These are phyloP conservation scores for Linderina pennispora DNA, from an alignment of 192 early-diverging fungal genomes.

Conservation along the genomic window DNA sequence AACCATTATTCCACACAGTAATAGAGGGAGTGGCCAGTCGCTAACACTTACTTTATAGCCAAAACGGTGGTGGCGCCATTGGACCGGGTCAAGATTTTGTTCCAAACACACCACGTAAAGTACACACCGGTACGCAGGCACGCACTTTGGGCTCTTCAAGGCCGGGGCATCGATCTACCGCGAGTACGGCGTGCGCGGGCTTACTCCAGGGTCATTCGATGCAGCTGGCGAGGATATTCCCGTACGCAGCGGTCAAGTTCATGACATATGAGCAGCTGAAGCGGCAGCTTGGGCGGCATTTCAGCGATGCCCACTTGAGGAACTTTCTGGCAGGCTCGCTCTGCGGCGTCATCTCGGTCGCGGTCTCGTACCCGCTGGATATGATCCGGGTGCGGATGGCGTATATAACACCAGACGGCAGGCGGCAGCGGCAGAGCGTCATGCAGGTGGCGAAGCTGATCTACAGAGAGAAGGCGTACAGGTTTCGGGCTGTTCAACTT, in stretches of 20 bases:
- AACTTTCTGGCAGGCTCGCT: constrained; percentile 80
- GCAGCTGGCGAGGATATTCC: constrained; percentile 90
- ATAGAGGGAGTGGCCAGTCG: neutral
- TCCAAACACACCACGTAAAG: constrained; percentile 69
- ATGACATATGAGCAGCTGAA: constrained; percentile 92
- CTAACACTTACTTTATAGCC: constrained; percentile 36
- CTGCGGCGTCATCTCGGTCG: constrained; percentile 79
- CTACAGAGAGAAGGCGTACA: constrained; percentile 67
- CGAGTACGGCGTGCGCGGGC: constrained; percentile 64
- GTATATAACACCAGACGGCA: constrained; percentile 47
- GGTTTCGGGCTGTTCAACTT: constrained; percentile 66
- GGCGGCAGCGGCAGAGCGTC: constrained; percentile 50
- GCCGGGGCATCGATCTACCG: constrained; percentile 71
- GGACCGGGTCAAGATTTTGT: constrained; percentile 82
- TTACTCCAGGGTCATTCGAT: constrained; percentile 96
- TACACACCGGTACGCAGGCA: constrained; percentile 55
- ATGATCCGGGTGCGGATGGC: constrained; percentile 91
- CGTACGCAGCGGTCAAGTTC: constrained; percentile 96
- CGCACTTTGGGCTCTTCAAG: constrained; percentile 66
- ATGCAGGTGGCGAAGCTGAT: constrained; percentile 50
- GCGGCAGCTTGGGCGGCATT: constrained; percentile 40
- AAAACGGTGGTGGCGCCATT: constrained; percentile 76
- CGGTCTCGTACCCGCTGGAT: constrained; percentile 91
- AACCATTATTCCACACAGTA: neutral
- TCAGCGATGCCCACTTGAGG: constrained; percentile 55